phyloP scores from a whole-genome alignment of 2,329 filamentous ascomycete genomes.

The Alternaria brassicicola region DNA sequence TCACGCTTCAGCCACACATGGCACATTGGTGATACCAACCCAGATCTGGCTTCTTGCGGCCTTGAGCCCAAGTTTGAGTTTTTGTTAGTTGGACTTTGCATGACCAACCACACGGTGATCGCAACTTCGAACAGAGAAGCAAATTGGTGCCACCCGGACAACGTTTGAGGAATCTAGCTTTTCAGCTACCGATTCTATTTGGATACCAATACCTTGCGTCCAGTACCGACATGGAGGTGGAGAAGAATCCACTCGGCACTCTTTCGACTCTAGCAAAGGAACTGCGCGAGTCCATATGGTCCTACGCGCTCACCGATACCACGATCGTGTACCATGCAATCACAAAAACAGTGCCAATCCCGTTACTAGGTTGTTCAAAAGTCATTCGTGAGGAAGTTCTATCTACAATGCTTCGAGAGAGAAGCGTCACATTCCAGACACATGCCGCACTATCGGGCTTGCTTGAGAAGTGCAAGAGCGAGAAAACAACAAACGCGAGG shows the following conservation, averaged over 20 bases:
- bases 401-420: background rate
- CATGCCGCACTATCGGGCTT: background rate
- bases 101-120: background rate
- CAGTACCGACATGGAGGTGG: background rate
- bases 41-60: background rate
- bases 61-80: background rate
- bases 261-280: background rate
- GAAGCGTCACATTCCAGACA: constrained; percentile 4
- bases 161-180: background rate
- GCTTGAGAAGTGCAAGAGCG: background rate
- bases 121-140: background rate
- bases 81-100: background rate
- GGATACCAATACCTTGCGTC: background rate
- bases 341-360: background rate
- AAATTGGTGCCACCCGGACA: background rate
- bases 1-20: background rate
- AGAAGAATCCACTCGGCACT: background rate
- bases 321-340: constrained; percentile 1
- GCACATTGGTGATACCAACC: background rate
- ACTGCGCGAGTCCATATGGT: constrained; percentile 1
- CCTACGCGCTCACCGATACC: background rate
- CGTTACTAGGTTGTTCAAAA: constrained; percentile 2
- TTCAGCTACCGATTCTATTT: background rate
- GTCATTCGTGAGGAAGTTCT: background rate
- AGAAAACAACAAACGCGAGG: background rate